Evolutionary conservation across 768 basidiomycete genomes (phyloP).

Genomic region (Calocybe indica): DNA sequence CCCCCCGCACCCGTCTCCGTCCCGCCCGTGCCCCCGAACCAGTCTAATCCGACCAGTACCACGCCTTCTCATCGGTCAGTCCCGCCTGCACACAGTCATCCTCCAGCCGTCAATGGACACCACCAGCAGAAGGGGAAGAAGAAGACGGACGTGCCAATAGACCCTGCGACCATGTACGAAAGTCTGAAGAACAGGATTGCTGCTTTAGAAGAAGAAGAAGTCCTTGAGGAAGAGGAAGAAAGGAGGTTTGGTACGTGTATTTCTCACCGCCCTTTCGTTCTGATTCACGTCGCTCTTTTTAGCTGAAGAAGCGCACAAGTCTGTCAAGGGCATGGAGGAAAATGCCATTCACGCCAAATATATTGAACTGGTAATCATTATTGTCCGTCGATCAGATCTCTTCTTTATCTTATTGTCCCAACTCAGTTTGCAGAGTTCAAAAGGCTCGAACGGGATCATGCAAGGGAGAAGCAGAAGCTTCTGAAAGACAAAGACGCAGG

Average conservation of each 20-base stretch:
- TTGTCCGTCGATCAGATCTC: conserved; percentile 8
- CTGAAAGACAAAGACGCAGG: conserved; percentile 89
- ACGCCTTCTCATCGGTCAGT: conserved; percentile 21
- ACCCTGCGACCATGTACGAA: conserved; percentile 85
- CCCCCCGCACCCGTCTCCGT: conserved; percentile 56
- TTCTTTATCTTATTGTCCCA: conserved; percentile 12
- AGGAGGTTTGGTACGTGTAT: conserved; percentile 57
- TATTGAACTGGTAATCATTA: conserved; percentile 69
- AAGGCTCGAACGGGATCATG: conserved; percentile 80
- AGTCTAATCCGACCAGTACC: conserved; percentile 25
- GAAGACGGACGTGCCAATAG: conserved; percentile 65
- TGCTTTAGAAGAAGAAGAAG: conserved; percentile 83
- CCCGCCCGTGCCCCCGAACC: conserved; percentile 49
- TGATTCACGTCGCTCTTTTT: conserved; percentile 12
- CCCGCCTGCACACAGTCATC: conserved; percentile 19
- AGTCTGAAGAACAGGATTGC: conserved; percentile 85
- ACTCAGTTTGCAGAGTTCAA: conserved; percentile 83
- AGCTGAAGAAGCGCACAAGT: conserved; percentile 89
- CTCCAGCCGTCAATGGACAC: conserved; percentile 37
- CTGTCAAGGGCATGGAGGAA: conserved; percentile 77
- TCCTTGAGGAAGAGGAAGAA: conserved; percentile 85
- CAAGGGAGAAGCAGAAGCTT: conserved; percentile 89
- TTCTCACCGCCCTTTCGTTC: conserved; percentile 9
- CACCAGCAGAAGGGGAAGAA: conserved; percentile 59
- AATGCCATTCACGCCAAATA: conserved; percentile 83